A percentile compares a stretch with the other conserved stretches of the same genome.
phyloP scores from a whole-genome alignment of 1,284 basidiomycete species.

The Phlebopus sp. region DNA sequence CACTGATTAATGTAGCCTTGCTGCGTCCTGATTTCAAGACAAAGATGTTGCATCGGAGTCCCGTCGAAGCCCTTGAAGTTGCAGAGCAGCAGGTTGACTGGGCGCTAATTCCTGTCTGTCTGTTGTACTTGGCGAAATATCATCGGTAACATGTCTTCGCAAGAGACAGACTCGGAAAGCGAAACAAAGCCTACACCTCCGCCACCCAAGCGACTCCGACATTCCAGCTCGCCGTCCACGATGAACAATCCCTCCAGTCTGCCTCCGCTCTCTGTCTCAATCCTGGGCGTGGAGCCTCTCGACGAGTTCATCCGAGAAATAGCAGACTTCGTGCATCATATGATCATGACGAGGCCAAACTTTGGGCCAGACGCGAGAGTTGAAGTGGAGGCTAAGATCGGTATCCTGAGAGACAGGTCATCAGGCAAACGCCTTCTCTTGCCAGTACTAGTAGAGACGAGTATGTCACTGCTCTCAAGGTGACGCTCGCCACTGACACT shows the following conservation, averaged over 20 bases:
- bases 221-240: slow-evolving; percentile 19
- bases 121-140: background rate
- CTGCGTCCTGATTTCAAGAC: background rate
- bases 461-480: slow-evolving; percentile 48
- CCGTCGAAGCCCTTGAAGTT: background rate
- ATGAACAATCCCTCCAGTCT: slow-evolving; percentile 32
- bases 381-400: slow-evolving; percentile 94
- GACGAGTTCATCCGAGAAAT: slow-evolving; percentile 93
- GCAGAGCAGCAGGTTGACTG: background rate
- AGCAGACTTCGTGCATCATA: slow-evolving; percentile 85
- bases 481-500: slow-evolving; percentile 4
- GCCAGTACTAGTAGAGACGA: slow-evolving; percentile 84
- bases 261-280: slow-evolving; percentile 81
- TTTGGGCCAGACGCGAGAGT: slow-evolving; percentile 44
- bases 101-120: slow-evolving; percentile 8
- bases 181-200: slow-evolving; percentile 26
- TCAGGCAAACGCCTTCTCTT: slow-evolving; percentile 59
- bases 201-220: slow-evolving; percentile 28
- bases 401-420: slow-evolving; percentile 65
- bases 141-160: slow-evolving; percentile 29
- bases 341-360: slow-evolving; percentile 55
- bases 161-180: slow-evolving; percentile 32
- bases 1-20: slow-evolving; percentile 26
- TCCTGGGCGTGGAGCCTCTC: slow-evolving; percentile 88
- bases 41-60: background rate